These are phyloP conservation scores for Mimosa pudica DNA, from an alignment of 306 rosid species.

Conservation along the genomic window DNA sequence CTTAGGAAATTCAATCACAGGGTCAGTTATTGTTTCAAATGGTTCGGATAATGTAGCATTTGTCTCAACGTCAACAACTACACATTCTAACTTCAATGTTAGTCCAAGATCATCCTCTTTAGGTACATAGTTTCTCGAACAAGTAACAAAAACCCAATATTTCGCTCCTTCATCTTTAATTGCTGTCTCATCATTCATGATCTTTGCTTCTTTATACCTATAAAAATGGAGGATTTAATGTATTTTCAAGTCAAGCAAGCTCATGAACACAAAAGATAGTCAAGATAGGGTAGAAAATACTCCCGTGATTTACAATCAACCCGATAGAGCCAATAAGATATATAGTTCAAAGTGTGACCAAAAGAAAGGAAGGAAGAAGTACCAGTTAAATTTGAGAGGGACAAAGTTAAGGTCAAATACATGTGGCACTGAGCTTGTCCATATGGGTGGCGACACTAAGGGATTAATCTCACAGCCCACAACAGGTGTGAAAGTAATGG, in stretches of 20 bases:
- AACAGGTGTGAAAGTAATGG: too few species aligned
- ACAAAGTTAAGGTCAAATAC: too few species aligned
- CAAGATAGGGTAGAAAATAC: too few species aligned
- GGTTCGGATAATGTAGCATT: conserved; percentile 19
- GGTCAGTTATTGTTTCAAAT: conserved; percentile 16
- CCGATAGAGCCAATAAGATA: too few species aligned
- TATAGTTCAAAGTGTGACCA: too few species aligned
- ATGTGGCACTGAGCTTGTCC: too few species aligned
- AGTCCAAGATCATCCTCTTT: conserved; percentile 34
- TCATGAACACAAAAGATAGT: neutral
- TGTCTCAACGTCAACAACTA: conserved; percentile 30
- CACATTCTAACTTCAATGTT: conserved; percentile 32
- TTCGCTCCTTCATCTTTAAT: conserved; percentile 13
- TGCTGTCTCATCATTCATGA: conserved; percentile 12
- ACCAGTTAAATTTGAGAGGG: too few species aligned
- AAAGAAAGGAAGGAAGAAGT: too few species aligned
- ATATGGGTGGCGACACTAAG: too few species aligned
- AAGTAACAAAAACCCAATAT: conserved; percentile 26
- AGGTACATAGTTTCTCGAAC: conserved; percentile 32
- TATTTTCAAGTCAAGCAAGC: neutral
- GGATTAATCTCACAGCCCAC: too few species aligned
- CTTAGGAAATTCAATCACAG: conserved; percentile 33
- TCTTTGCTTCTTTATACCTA: conserved; percentile 32
- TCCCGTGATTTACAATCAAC: too few species aligned
- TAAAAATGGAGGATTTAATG: neutral